Evolutionary conservation across 2,329 filamentous ascomycete genomes (phyloP).

Genomic region (Neonectria magnoliae): DNA sequence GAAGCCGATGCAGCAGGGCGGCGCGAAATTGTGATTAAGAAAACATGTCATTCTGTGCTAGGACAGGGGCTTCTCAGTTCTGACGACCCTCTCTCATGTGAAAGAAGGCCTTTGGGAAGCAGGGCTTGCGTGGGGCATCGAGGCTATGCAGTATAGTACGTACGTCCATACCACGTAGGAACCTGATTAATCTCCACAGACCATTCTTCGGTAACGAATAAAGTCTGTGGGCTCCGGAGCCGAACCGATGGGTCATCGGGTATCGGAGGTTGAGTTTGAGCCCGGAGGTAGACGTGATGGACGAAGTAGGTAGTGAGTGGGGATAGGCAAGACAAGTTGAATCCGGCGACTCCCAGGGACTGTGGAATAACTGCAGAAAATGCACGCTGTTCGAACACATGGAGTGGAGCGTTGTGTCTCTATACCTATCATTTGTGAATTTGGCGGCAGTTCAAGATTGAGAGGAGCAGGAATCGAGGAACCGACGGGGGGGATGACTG

Average conservation of each 20-base stretch:
- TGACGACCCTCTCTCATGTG: background rate
- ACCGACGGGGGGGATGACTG: background rate
- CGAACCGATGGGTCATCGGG: background rate
- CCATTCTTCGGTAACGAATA: too few species aligned
- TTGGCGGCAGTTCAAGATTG: background rate
- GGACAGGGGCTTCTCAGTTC: background rate
- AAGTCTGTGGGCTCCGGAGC: background rate
- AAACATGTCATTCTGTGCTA: background rate
- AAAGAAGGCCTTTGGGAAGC: background rate
- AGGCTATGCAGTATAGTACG: background rate
- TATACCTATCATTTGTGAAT: background rate
- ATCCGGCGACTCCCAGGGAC: background rate
- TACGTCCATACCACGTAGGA: too few species aligned
- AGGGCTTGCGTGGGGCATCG: background rate
- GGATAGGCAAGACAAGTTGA: background rate
- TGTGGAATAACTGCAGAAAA: background rate
- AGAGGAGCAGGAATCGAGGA: background rate
- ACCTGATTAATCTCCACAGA: too few species aligned
- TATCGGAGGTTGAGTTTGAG: background rate
- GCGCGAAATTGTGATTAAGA: background rate
- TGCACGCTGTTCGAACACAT: background rate
- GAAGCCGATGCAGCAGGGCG: background rate
- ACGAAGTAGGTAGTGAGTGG: too few species aligned
- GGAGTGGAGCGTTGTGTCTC: background rate
- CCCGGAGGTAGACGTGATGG: background rate